Evolutionary conservation across 1,139 yeast genomes (phyloP), one percentile per base, ranked within the genome.

Genomic region (Yamadazyma oceani): DNA sequence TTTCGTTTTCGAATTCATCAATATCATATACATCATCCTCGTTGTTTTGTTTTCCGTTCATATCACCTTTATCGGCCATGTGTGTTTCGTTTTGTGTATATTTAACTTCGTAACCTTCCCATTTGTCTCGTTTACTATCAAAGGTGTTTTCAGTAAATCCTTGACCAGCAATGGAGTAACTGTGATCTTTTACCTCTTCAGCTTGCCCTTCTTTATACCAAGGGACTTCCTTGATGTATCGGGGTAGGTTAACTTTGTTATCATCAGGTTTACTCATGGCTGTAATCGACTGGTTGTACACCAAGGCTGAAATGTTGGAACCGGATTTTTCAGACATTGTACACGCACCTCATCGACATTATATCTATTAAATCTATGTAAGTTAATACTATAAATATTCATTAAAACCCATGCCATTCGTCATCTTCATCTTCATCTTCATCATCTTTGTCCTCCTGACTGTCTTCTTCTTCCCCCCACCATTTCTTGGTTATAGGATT

Each of bases 91-190:
- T 50, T 32, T 75, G 79, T 73, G 36, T 65, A 62, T 83, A 85
- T 4, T 66, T 65, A 1, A 73, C 66, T 41, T 82, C 82, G 52
- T 76, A 82, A 0, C 94, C 94, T 52, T 78, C 82, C 88, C 92
- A 86, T 36, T 86, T 64, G 56, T 86, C 95, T 40, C 94, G 63
- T 46, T 83, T 83, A 13, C 80, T 73, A 48, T 85, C 95, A 60
- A 76, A 80, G 36, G 69, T 75, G 4, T 73, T 72, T 38, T 49
- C 17, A 17, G 12, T 35, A 23, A 46, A 44, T 11, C 54, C 54
- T 25, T 36, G 34, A 3, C 50, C 50, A 17, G 38, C 36, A 17
- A 41, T 36, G 10, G 48, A 32, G 15, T 28, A 46, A 35, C 49
- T 46, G 25, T 49, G 48, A 40, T 69, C 75, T 17, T 45, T 47